phyloP scores from a whole-genome alignment of 164 flowering plant species.

The Aristolochia californica region DNA sequence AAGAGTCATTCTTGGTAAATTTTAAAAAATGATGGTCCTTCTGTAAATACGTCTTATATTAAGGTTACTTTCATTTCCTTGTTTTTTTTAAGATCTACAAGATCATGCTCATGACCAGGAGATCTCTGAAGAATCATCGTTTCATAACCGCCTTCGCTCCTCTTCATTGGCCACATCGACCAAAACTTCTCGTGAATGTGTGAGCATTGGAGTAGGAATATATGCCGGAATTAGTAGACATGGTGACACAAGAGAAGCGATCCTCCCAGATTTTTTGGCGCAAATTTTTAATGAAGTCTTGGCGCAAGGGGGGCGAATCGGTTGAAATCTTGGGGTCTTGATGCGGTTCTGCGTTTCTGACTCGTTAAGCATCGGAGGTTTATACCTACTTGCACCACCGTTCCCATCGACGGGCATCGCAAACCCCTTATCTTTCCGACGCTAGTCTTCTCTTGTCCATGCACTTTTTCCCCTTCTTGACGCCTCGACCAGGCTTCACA shows the following conservation, averaged over 20 bases:
- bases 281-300: slow-evolving; percentile 68
- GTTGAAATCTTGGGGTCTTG: slow-evolving; percentile 57
- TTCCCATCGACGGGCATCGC: slow-evolving; percentile 12
- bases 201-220: slow-evolving; percentile 73
- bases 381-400: slow-evolving; percentile 36
- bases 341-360: slow-evolving; percentile 61
- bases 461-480: slow-evolving; percentile 73
- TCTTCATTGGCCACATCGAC: slow-evolving; percentile 92
- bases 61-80: too few species aligned
- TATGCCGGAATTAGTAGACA: slow-evolving; percentile 75
- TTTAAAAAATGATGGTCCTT: too few species aligned
- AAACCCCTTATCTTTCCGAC: slow-evolving; percentile 14
- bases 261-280: slow-evolving; percentile 73
- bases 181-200: slow-evolving; percentile 75
- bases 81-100: too few species aligned
- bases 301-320: slow-evolving; percentile 81
- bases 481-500: slow-evolving; percentile 17
- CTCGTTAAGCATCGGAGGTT: slow-evolving; percentile 60
- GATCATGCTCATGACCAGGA: slow-evolving; percentile 37
- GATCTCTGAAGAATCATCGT: slow-evolving; percentile 89
- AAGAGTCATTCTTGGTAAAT: too few species aligned
- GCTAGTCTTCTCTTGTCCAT: slow-evolving; percentile 21
- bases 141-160: slow-evolving; percentile 96
- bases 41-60: too few species aligned
- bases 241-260: slow-evolving; percentile 73